Percentiles rank a stretch among this genome's conserved stretches.
Evolutionary conservation across 2,329 filamentous ascomycete species (phyloP).

Genomic region (Cercospora sp.): DNA sequence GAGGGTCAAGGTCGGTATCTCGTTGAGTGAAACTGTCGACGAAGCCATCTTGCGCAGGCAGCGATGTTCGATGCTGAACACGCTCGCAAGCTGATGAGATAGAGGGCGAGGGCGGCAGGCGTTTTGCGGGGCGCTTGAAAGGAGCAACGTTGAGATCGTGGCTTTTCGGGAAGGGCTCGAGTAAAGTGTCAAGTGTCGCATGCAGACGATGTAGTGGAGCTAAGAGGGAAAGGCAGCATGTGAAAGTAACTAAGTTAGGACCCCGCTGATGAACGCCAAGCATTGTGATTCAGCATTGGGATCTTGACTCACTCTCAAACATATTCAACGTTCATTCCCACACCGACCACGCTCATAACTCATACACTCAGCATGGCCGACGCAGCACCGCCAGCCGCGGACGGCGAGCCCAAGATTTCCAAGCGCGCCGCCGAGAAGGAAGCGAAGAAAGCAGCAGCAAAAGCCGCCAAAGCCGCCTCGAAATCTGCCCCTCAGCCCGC

Average conservation of each 20-base stretch:
- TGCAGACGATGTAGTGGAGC: not conserved
- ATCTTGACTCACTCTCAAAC: conserved; percentile 9
- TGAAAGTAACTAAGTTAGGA: not conserved
- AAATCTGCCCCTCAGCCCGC: conserved; percentile 37
- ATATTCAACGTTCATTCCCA: not conserved
- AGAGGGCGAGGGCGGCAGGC: not conserved
- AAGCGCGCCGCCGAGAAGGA: conserved; percentile 53
- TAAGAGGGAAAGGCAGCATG: not conserved
- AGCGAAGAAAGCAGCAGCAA: conserved; percentile 52
- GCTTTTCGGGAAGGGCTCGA: conserved; percentile 13
- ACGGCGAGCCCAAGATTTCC: conserved; percentile 41
- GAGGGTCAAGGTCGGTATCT: conserved; percentile 63
- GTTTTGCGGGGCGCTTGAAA: not conserved
- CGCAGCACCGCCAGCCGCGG: conserved; percentile 21
- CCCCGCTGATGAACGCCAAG: conserved; percentile 6
- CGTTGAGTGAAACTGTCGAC: conserved; percentile 45
- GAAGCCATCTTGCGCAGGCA: conserved; percentile 8
- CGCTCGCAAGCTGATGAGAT: not conserved
- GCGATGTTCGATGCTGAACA: not conserved
- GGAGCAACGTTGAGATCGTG: not conserved
- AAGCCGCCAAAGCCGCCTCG: conserved; percentile 45
- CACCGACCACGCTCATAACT: not conserved
- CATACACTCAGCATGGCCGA: conserved; percentile 33
- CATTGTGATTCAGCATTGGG: not conserved
- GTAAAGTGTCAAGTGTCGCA: conserved; percentile 10